These are phyloP conservation scores for Thelonectria discophora DNA, from an alignment of 2,329 filamentous ascomycete genomes.

Conservation along the genomic window DNA sequence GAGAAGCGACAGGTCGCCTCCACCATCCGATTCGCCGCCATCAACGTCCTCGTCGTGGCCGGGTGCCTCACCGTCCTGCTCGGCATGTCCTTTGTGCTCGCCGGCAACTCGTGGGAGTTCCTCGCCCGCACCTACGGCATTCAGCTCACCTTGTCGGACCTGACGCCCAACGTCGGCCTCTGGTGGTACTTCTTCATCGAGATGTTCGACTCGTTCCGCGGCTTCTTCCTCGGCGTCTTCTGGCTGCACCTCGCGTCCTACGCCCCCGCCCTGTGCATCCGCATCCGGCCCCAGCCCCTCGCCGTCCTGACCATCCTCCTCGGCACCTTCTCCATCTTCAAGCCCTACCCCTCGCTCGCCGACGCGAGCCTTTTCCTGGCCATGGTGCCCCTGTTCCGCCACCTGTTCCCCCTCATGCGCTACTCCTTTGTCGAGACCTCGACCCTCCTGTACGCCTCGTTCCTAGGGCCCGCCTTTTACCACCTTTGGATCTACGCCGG, in stretches of 20 bases:
- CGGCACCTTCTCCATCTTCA: constrained; percentile 93
- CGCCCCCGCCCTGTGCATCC: constrained; percentile 83
- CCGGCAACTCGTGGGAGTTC: constrained; percentile 86
- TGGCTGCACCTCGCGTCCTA: constrained; percentile 95
- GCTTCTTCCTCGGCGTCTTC: constrained; percentile 97
- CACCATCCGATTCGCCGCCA: constrained; percentile 60
- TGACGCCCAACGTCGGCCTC: constrained; percentile 93
- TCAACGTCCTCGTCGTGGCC: constrained; percentile 62
- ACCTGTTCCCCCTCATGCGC: constrained; percentile 91
- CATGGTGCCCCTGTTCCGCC: constrained; percentile 84
- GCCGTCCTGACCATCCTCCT: constrained; percentile 86
- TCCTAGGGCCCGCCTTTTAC: constrained; percentile 94
- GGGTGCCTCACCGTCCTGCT: constrained; percentile 70
- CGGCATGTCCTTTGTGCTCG: constrained; percentile 75
- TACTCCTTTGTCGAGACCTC: constrained; percentile 90
- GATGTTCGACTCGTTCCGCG: constrained; percentile 98
- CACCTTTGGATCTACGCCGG: constrained; percentile 98
- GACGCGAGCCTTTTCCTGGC: constrained; percentile 89
- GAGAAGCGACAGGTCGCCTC: constrained; percentile 48
- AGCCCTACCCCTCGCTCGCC: constrained; percentile 93
- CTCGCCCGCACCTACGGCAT: constrained; percentile 90
- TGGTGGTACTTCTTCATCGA: constrained; percentile 99
- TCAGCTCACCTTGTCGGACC: constrained; percentile 87
- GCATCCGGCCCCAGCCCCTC: constrained; percentile 84
- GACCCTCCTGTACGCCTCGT: constrained; percentile 84